phyloP scores from a whole-genome alignment of 2,329 filamentous ascomycete genomes.

The Iodosphaeria phyllophila region DNA sequence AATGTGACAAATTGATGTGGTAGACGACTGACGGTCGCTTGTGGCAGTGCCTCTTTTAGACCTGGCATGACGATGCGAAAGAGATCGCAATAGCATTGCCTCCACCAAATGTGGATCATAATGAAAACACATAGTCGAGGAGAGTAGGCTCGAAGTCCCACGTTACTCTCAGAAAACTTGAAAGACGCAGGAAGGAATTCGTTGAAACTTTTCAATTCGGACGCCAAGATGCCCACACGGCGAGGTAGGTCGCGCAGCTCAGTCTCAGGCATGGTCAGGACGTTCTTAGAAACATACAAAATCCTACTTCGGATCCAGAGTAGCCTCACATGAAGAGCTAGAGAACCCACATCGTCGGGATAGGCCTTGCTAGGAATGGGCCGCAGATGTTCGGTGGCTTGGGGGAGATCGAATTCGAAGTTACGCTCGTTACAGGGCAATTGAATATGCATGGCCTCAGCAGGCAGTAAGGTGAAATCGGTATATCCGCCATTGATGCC shows the following conservation, averaged over 20 bases:
- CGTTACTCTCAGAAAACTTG: slow-evolving; percentile 35
- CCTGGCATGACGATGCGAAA: slow-evolving; percentile 22
- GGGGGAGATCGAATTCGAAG: slow-evolving; percentile 32
- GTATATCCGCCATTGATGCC: slow-evolving; percentile 21
- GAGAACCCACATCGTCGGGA: slow-evolving; percentile 33
- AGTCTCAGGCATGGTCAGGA: slow-evolving; percentile 20
- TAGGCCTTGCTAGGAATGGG: slow-evolving; percentile 24
- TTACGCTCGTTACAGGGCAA: slow-evolving; percentile 24
- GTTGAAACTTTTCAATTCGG: slow-evolving; percentile 29
- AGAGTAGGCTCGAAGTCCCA: slow-evolving; percentile 36
- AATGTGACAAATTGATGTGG: slow-evolving; percentile 10
- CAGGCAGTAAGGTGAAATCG: slow-evolving; percentile 21
- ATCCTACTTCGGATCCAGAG: slow-evolving; percentile 34
- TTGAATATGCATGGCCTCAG: slow-evolving; percentile 18
- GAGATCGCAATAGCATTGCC: slow-evolving; percentile 23
- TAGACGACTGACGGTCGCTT: slow-evolving; percentile 11
- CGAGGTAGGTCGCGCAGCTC: slow-evolving; percentile 25
- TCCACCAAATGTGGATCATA: slow-evolving; percentile 18
- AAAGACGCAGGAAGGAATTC: slow-evolving; percentile 34
- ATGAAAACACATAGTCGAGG: slow-evolving; percentile 30
- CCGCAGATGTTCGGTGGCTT: slow-evolving; percentile 20
- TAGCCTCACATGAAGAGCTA: slow-evolving; percentile 36
- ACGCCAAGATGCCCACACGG: slow-evolving; percentile 26
- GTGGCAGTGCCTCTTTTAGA: slow-evolving; percentile 20
- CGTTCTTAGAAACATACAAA: slow-evolving; percentile 30